Evolutionary conservation across 495 filamentous ascomycete species (phyloP), one percentile per base, ranked within the genome.

Genomic region (Tuber brumale): DNA sequence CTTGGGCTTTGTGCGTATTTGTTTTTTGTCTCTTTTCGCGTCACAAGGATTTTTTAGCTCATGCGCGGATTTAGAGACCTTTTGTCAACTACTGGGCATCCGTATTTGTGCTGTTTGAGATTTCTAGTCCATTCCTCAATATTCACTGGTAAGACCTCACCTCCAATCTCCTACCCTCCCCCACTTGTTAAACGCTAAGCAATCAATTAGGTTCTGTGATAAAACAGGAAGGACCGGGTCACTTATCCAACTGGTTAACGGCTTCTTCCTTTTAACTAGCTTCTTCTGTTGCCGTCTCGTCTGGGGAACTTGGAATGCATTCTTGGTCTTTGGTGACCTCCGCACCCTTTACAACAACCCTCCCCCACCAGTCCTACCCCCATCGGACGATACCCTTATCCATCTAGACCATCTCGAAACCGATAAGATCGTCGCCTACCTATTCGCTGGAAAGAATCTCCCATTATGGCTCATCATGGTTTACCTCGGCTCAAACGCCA

Each of bases 91-190:
- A 90, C 87, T 98, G 97, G 85, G 93, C 90, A 73, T 88, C 90
- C 27, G 89, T 90, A 72, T 98, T 99, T 86, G 93, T 99, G 82
- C 93, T 99, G 81, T 99, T 97, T 88, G 95, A 99, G 86, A 92
- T 99, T 74, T 97, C 93, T 73, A 92, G 90, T 80, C 94, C 94
- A 21, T 95, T 97, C 86, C 90, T 96, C 81, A 96, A 97, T 84
- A 92, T 98, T 85, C 95, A 99, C 88, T 99, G 95, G 95, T 61
- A 61, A 61, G 3, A 27, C 51, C n/a, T 61, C 51, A 31, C 51
- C 51, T 27, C n/a, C 21, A 4, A 35, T 3, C 31, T 71, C 14
- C 37, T 27, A 10, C 37, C 70, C 18, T n/a, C 70, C 37, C 21
- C 19, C 27, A 27, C 23, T 39, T 39, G 21, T 41, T 16, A 44